These are phyloP conservation scores for Patellaria atrata DNA, from an alignment of 495 filamentous ascomycete genomes.

Conservation along the genomic window DNA sequence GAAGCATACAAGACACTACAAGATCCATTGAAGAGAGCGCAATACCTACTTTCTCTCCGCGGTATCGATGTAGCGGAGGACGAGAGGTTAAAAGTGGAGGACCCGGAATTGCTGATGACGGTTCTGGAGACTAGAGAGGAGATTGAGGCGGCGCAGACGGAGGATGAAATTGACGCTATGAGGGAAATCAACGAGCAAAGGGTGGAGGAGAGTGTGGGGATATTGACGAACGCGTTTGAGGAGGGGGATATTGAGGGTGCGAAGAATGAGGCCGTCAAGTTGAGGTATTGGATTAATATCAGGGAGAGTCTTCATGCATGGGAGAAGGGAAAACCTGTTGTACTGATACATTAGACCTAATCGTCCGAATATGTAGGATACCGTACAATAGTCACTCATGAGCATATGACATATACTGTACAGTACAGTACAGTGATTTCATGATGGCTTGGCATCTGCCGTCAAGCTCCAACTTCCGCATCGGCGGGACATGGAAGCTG, in stretches of 20 bases:
- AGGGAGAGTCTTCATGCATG: slow-evolving; percentile 64
- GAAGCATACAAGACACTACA: slow-evolving; percentile 74
- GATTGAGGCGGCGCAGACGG: slow-evolving; percentile 60
- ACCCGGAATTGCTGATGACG: slow-evolving; percentile 62
- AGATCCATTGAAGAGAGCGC: slow-evolving; percentile 61
- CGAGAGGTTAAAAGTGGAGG: slow-evolving; percentile 49
- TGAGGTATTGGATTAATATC: slow-evolving; percentile 90
- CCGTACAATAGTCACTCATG: no score
- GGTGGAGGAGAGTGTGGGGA: slow-evolving; percentile 42
- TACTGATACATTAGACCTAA: slow-evolving; percentile 18
- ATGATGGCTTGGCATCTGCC: no score
- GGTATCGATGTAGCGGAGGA: slow-evolving; percentile 68
- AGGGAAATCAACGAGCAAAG: slow-evolving; percentile 51
- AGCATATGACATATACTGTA: no score
- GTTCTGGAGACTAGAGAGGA: slow-evolving; percentile 77
- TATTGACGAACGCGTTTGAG: slow-evolving; percentile 49
- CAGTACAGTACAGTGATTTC: no score
- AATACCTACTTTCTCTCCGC: slow-evolving; percentile 61
- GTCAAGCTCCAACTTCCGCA: no score
- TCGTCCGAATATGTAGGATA: no score
- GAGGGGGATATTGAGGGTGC: slow-evolving; percentile 51
- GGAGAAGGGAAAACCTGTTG: slow-evolving; percentile 53
- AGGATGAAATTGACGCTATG: slow-evolving; percentile 48
- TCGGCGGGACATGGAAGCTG: no score
- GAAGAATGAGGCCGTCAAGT: slow-evolving; percentile 51